These are phyloP conservation scores for Tetraselmis striata DNA, from an alignment of 139 green algal genomes.

Conservation along the genomic window DNA sequence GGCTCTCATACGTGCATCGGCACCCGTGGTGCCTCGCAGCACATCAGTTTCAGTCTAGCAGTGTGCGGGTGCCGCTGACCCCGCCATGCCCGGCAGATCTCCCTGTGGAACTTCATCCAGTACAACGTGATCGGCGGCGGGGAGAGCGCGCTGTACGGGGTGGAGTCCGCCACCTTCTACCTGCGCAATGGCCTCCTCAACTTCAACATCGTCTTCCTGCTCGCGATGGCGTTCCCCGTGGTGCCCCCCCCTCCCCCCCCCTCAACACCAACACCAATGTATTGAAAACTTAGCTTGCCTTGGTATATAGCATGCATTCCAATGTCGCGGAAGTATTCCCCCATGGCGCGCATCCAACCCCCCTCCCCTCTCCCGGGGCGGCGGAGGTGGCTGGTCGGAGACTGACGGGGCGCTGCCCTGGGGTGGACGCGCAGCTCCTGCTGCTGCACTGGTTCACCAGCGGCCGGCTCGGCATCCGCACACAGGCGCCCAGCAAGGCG, in stretches of 20 bases:
- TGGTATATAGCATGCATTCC: too few species aligned
- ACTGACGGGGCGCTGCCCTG: neutral
- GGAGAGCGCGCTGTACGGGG: conserved; percentile 66
- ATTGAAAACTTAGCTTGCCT: too few species aligned
- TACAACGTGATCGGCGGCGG: conserved; percentile 68
- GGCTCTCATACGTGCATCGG: too few species aligned
- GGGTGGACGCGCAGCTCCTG: neutral
- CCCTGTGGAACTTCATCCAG: conserved; percentile 65
- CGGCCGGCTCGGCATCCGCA: neutral
- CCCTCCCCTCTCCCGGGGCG: too few species aligned
- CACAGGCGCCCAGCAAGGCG: conserved; percentile 12
- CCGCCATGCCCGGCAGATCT: conserved; percentile 30
- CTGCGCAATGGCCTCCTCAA: conserved; percentile 56
- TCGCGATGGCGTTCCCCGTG: conserved; percentile 2
- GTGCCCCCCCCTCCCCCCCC: neutral
- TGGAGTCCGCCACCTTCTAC: conserved; percentile 66
- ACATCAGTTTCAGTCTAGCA: too few species aligned
- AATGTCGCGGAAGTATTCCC: too few species aligned
- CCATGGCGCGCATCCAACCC: too few species aligned
- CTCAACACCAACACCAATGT: neutral
- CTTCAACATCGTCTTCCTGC: conserved; percentile 32
- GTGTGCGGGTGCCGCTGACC: too few species aligned
- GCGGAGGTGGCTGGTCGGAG: too few species aligned
- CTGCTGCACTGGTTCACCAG: neutral
- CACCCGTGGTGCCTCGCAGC: too few species aligned